phyloP scores from a whole-genome alignment of 352 stramenopile species.

The Globisporangium radiosum region DNA sequence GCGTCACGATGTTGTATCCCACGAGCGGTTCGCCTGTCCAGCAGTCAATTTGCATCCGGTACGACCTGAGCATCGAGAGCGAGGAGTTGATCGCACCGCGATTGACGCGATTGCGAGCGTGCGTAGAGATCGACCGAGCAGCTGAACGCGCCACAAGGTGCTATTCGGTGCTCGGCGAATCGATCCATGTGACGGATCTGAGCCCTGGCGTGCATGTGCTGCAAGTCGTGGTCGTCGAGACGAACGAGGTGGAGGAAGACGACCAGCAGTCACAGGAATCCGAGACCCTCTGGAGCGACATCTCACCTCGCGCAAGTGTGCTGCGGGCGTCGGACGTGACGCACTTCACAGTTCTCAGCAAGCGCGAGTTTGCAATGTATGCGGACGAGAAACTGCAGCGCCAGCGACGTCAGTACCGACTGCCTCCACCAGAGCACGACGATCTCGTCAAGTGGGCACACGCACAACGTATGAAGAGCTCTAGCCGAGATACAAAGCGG shows the following conservation, averaged over 20 bases:
- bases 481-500: not conserved
- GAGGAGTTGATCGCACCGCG: not conserved
- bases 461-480: not conserved
- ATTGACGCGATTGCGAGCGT: not conserved
- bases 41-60: not conserved
- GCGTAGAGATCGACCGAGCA: not conserved
- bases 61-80: not conserved
- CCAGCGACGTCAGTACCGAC: not conserved
- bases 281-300: not conserved
- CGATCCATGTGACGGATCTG: not conserved
- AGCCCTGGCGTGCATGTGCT: conserved; percentile 1
- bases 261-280: not conserved
- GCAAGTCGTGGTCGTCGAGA: conserved; percentile 2
- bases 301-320: not conserved
- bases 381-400: not conserved
- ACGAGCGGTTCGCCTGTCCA: not conserved
- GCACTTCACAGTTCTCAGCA: not conserved
- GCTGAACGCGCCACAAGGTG: not conserved
- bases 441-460: conserved; percentile 5
- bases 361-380: conserved; percentile 1
- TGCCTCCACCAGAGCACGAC: conserved; percentile 1
- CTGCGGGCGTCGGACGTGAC: not conserved
- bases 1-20: not conserved
- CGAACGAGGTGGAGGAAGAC: too few species aligned
- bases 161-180: not conserved